Evolutionary conservation across 2,329 filamentous ascomycete species (phyloP).

Genomic region (Penicillium italicum): DNA sequence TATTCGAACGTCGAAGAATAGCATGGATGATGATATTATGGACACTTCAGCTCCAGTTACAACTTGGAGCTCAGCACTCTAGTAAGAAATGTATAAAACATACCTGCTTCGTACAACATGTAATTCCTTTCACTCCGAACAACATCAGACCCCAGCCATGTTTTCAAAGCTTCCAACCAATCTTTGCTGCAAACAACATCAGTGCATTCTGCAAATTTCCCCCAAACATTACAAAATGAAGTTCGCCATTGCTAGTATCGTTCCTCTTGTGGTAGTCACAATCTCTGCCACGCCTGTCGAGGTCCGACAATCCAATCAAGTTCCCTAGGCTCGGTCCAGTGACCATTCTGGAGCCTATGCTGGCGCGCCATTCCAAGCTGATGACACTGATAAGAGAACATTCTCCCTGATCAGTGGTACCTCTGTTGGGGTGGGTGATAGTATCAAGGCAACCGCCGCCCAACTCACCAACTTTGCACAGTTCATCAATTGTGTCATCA

Average conservation of each 20-base stretch:
- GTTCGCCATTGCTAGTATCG: neutral
- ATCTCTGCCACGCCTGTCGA: conserved; percentile 7
- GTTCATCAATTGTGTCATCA: conserved; percentile 10
- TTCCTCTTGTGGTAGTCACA: conserved; percentile 31
- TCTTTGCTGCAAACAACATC: neutral
- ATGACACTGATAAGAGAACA: conserved; percentile 7
- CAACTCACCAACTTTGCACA: conserved; percentile 9
- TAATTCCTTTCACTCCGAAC: neutral
- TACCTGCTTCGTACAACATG: neutral
- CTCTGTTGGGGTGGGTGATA: conserved; percentile 10
- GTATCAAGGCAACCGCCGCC: conserved; percentile 9
- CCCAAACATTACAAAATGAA: conserved; percentile 3
- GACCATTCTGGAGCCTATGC: conserved; percentile 12
- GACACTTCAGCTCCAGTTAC: too few species aligned
- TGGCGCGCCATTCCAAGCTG: conserved; percentile 2
- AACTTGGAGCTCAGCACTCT: neutral
- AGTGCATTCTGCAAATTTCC: neutral
- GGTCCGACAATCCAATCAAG: neutral
- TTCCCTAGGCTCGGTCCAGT: conserved; percentile 13
- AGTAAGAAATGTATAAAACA: neutral
- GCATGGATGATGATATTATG: neutral
- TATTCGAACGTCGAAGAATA: neutral
- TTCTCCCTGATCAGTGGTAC: conserved; percentile 4
- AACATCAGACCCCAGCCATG: neutral
- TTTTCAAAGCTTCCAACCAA: neutral